phyloP scores from a whole-genome alignment of 2,329 filamentous ascomycete species.

The Talaromyces verruculosus region DNA sequence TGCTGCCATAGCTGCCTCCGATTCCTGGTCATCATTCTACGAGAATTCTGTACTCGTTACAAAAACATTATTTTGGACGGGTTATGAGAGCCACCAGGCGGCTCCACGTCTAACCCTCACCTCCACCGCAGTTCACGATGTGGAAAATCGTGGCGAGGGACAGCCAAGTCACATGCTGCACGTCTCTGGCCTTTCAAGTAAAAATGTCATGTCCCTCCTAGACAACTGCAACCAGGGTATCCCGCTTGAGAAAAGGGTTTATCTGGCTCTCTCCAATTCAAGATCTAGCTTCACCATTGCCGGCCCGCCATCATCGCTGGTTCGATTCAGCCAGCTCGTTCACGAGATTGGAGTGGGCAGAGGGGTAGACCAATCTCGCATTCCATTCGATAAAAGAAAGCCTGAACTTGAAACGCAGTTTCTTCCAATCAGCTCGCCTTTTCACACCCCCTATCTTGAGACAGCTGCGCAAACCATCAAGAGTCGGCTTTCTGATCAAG shows the following conservation, averaged over 20 bases:
- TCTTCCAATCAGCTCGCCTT: constrained; percentile 44
- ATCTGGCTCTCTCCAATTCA: background rate
- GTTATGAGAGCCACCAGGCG: background rate
- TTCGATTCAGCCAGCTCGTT: background rate
- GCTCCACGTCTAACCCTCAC: background rate
- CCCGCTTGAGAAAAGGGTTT: background rate
- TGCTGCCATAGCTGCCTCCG: constrained; percentile 82
- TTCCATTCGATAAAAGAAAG: constrained; percentile 36
- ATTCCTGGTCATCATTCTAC: constrained; percentile 88
- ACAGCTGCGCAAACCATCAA: constrained; percentile 23
- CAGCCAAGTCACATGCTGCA: constrained; percentile 9
- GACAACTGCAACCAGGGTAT: background rate
- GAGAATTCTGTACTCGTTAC: constrained; percentile 75
- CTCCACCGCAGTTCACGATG: background rate
- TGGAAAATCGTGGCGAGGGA: background rate
- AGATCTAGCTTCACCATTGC: background rate
- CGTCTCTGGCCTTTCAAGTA: background rate
- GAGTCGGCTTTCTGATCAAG: background rate
- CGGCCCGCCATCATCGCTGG: background rate
- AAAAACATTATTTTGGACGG: constrained; percentile 90
- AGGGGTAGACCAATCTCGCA: constrained; percentile 28
- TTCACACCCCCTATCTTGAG: constrained; percentile 41
- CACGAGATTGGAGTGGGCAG: background rate
- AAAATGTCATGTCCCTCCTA: background rate
- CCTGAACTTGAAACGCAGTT: constrained; percentile 32